Base-by-base conservation (phyloP, 805 yeast species). In the Priceomyces carsonii region DNA sequence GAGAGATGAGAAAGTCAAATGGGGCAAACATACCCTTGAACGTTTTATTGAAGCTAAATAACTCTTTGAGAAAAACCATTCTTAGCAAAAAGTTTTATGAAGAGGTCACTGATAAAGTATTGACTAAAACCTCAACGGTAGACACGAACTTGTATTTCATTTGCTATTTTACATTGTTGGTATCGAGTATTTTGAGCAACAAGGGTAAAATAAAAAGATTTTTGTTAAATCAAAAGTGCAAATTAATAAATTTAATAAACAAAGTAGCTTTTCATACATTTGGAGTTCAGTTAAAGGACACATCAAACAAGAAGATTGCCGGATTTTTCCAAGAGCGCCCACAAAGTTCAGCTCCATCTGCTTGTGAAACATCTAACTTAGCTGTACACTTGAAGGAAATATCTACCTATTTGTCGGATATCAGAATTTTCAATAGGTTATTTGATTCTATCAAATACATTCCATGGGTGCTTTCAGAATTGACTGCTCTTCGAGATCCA, bases 381-480 rank as follows among this genome's bases (percentile, higher is more conserved):
- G 71, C 69, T 1, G 55, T 49, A 2, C 65, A 65, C 44, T 55
- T 68, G 32, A 61, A 63, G 33, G 44, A 50, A 1, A 51, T 66
- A 13, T 63, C 67, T 13, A 47, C 62, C 2, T 68, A 68, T 45
- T 35, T 68, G 6, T 48, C 72, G 3, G 74, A 68, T 40, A 44
- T 66, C 3, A 55, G 74, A 21, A 68, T 68, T 28, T 68, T 68
- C 54, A 61, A 62, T 47, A 51, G 74, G 32, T 51, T 68, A 37
- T 59, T 66, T 4, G 72, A 66, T 13, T 50, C 69, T 18, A 55
- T 68, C 36, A 65, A 65, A 47, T 66, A 66, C 40, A 57, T 61
- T 56, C 74, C 74, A 4, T 68, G 74, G 74, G 55, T 66, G 13
- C 55, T 66, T 12, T 71, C 62, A 38, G 73, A 66, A 45, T 61